Evolutionary conservation across 371 early-diverging fungal genomes (phyloP).

Genomic region (Mucor plumbeus): DNA sequence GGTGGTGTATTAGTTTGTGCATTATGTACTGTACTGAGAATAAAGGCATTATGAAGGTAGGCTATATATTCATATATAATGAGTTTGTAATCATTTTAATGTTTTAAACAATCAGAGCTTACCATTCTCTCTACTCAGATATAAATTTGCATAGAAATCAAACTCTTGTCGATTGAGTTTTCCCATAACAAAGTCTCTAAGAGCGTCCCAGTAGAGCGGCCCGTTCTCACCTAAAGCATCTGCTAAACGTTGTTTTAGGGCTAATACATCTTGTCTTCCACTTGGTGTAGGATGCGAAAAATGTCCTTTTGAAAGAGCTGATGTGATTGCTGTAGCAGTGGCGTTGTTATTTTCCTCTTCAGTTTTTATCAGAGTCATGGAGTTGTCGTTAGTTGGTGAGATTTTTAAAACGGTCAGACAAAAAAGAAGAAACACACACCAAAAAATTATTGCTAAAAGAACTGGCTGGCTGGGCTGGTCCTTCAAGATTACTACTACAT

Average conservation of each 20-base stretch:
- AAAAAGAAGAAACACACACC: too few species aligned
- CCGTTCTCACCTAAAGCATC: constrained; percentile 82
- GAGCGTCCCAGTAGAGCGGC: constrained; percentile 77
- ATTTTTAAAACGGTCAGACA: too few species aligned
- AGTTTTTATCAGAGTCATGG: background rate
- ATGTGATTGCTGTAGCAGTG: background rate
- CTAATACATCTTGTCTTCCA: constrained; percentile 72
- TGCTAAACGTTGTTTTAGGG: constrained; percentile 78
- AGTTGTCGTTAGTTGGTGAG: background rate
- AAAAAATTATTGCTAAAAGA: too few species aligned
- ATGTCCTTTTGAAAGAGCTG: constrained; percentile 23
- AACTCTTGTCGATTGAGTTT: constrained; percentile 80
- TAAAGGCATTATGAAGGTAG: constrained; percentile 79
- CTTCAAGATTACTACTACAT: too few species aligned
- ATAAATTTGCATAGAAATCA: constrained; percentile 77
- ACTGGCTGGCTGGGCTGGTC: too few species aligned
- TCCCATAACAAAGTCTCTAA: constrained; percentile 79
- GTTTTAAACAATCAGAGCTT: constrained; percentile 6
- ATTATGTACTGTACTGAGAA: constrained; percentile 80
- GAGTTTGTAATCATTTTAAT: too few species aligned
- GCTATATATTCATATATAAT: constrained; percentile 41
- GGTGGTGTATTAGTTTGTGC: constrained; percentile 75
- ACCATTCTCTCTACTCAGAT: constrained; percentile 69
- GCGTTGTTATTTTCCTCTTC: background rate
- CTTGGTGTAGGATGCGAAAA: constrained; percentile 40